Conservation (phyloP, 2,329 filamentous ascomycete genomes). For the Metarhizium brunneum region DNA sequence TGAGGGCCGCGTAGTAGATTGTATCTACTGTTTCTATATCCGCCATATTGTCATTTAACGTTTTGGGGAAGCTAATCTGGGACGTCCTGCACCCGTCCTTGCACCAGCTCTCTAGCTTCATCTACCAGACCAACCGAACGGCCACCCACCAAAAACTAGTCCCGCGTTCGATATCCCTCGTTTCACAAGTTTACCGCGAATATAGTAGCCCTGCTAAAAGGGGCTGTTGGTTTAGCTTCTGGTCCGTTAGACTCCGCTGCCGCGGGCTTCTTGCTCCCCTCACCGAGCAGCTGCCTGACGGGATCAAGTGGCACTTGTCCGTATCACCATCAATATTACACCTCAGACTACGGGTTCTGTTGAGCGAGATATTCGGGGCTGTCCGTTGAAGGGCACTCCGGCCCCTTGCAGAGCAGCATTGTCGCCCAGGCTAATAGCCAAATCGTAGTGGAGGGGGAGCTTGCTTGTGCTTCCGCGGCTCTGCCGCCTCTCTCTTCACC, state of each 20-base stretch:
- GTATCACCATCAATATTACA: not conserved
- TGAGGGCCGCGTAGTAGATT: not conserved
- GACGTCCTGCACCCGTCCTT: constrained; percentile 33
- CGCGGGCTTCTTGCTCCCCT: not conserved
- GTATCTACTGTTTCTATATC: not conserved
- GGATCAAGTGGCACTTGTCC: not conserved
- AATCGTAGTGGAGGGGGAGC: constrained; percentile 50
- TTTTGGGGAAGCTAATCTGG: constrained; percentile 20
- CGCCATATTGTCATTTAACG: constrained; percentile 1
- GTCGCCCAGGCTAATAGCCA: constrained; percentile 28
- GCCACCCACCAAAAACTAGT: not conserved
- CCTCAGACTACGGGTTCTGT: not conserved
- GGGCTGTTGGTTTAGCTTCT: not conserved
- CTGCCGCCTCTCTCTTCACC: constrained; percentile 46
- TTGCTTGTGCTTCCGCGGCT: constrained; percentile 40
- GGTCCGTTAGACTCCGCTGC: not conserved
- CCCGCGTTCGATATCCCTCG: not conserved
- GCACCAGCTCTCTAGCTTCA: constrained; percentile 12
- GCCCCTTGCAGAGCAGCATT: constrained; percentile 23
- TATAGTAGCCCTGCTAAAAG: not conserved
- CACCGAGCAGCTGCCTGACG: not conserved
- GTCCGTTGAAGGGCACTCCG: constrained; percentile 24
- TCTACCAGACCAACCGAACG: not conserved
- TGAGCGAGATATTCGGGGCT: constrained; percentile 14
- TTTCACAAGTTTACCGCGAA: not conserved